These are phyloP conservation scores for Marchantia paleacea DNA, from an alignment of 225 moss, liverwort and hornwort genomes.

Conservation along the genomic window DNA sequence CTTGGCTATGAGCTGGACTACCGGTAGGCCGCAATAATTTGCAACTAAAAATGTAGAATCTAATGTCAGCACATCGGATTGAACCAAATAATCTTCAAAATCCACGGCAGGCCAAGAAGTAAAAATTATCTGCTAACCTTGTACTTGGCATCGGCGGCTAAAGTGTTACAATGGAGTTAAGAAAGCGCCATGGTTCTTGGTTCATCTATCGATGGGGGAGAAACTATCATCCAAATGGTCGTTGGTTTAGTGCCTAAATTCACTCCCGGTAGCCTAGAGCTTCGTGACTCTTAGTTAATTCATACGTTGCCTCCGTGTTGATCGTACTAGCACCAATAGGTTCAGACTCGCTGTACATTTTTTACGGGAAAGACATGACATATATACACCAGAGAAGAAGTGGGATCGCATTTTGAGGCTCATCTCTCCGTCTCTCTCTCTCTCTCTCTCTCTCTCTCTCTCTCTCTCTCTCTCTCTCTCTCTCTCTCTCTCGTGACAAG, in stretches of 20 bases:
- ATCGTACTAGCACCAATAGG: background rate
- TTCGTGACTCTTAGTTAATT: background rate
- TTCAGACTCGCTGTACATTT: background rate
- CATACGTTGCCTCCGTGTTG: background rate
- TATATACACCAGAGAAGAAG: background rate
- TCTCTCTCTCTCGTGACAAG: background rate
- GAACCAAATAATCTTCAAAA: background rate
- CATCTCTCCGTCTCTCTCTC: no score
- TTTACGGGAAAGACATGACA: background rate
- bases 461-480: no score
- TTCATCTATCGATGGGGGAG: background rate
- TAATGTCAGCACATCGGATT: background rate
- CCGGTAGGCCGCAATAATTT: background rate
- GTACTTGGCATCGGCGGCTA: background rate
- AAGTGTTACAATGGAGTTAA: background rate
- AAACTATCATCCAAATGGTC: background rate
- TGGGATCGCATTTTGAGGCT: background rate
- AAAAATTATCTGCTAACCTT: background rate
- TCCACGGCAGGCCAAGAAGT: background rate
- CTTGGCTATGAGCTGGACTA: background rate
- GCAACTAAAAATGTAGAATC: background rate
- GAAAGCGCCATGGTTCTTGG: background rate
- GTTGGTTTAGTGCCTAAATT: background rate
- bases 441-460: background rate
- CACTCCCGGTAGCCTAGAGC: background rate